Evolutionary conservation across 2,329 filamentous ascomycete genomes (phyloP), one percentile per base, ranked within the genome.

Genomic region (Sphaerulina vaccinii): DNA sequence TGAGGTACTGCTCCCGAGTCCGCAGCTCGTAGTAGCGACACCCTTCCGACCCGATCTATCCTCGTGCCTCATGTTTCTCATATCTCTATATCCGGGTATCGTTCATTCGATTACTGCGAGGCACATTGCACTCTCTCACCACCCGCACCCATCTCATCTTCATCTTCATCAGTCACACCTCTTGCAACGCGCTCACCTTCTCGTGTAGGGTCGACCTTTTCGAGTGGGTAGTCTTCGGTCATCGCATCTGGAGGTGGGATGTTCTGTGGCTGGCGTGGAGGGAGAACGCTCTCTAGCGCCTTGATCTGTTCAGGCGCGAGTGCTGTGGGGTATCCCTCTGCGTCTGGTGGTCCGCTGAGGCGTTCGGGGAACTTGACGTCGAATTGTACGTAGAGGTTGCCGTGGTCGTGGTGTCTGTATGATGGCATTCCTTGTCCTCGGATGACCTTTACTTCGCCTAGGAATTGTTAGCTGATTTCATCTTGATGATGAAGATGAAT

Each of bases 401-500:
- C 93, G 68, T 82, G 85, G 73, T 97, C 88, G 79, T 99, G 93
- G 73, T 97, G 93, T 65, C 93, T 85, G 73, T 84, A 87, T 3
- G 93, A 95, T 36, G 93, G 93, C 93, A 99, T 99, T 71, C 93
- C 93, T 75, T 99, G 93, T 60, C 90, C 91, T 61, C 89, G 88
- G 66, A 99, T 86, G 73, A 96, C 87, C 79, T 96, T 97, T 70
- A 97, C 82, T 61, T 89, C 79, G 63, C 88, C 93, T 48, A 16
- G 5, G 9, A 39, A 5, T 3, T 40, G 23, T 48, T 40, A 48
- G 45, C 35, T 39, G 35, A 9, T 5, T n/a, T n/a, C n/a, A n/a
- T n/a, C n/a, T n/a, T n/a, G 22, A 39, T 29, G 9, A 29, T 18
- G 10, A 29, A 96, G 63, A 8, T 49, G 16, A 50, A 33, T 22